Evolutionary conservation across 768 basidiomycete genomes (phyloP).

Genomic region (Phanerochaete carnosa): DNA sequence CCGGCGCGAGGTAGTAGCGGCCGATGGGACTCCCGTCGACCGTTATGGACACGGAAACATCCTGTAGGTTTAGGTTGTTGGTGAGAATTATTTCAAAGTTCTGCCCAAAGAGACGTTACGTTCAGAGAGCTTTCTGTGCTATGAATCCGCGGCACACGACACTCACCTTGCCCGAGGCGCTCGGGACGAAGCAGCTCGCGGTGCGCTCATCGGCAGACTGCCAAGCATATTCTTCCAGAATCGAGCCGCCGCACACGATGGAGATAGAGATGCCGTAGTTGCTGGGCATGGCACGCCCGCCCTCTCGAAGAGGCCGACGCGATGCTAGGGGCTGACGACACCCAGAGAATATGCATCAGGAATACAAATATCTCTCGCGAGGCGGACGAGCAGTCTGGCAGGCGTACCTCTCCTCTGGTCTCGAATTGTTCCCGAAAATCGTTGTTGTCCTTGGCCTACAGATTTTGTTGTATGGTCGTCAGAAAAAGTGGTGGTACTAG

Average conservation of each 20-base stretch:
- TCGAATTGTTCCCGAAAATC: not conserved
- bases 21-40: conserved; percentile 2
- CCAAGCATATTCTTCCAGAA: not conserved
- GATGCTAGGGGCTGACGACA: not conserved
- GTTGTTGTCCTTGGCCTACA: not conserved
- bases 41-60: conserved; percentile 1
- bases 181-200: conserved; percentile 3
- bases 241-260: not conserved
- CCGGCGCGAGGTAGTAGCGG: conserved; percentile 3
- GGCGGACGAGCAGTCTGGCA: not conserved
- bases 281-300: not conserved
- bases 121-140: too few species aligned
- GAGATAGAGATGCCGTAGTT: not conserved
- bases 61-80: conserved; percentile 1
- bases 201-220: conserved; percentile 1
- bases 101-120: not conserved
- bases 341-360: not conserved
- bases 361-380: not conserved
- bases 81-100: conserved; percentile 2
- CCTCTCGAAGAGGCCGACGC: not conserved
- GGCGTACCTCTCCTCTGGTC: not conserved
- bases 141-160: too few species aligned
- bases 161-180: conserved; percentile 3
- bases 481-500: too few species aligned
- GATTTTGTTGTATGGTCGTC: not conserved